Base-by-base conservation (phyloP, 768 basidiomycete species). In the Phylloporus sp. region DNA sequence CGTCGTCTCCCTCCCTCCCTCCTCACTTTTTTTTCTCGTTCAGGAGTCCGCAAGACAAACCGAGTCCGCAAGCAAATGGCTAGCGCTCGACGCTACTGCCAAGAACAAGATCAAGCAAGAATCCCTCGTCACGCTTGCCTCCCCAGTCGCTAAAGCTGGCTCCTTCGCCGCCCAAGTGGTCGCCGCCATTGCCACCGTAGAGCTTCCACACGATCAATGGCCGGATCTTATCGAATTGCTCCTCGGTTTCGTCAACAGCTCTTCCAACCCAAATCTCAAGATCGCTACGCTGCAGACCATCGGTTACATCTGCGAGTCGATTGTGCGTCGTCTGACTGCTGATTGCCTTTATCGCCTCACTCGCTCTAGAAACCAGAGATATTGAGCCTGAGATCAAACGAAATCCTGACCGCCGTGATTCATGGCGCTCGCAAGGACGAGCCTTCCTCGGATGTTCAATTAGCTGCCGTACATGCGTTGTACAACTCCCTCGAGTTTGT, bases 401-500 rank as follows among this genome's bases (percentile, higher is more conserved):
- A 98, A 71, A 99, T 99, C 62, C 70, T 99, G 42, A 99, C 96
- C 13, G 94, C 94, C 9, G 96, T 99, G 48, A 95, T 99, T 40
- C 95, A 98, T 64, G 96, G 96, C 8, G 95, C 94, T 21, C 80
- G 95, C 41, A 95, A 94, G 68, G 96, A 98, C 54, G 96, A 99
- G 61, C 78, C 89, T 0, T 91, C 90, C 3, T 46, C 76, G 13
- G 92, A 98, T 0, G 96, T 99, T 13, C 96, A 97, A 58, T 72
- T 86, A 14, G 90, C 95, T 28, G 96, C 96, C 5, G 85, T 98
- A 61, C 84, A 86, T 62, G 92, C 96, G 0, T 72, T 99, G 14
- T 88, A 78, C 70, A 97, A 98, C 71, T 97, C 94, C 6, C 79
- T 99, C 20, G 94, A 96, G 65, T 99, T 99, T 63, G 89, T 98